Conservation (phyloP, 2,329 filamentous ascomycete species). For the Torrubiella hemipterigena region DNA sequence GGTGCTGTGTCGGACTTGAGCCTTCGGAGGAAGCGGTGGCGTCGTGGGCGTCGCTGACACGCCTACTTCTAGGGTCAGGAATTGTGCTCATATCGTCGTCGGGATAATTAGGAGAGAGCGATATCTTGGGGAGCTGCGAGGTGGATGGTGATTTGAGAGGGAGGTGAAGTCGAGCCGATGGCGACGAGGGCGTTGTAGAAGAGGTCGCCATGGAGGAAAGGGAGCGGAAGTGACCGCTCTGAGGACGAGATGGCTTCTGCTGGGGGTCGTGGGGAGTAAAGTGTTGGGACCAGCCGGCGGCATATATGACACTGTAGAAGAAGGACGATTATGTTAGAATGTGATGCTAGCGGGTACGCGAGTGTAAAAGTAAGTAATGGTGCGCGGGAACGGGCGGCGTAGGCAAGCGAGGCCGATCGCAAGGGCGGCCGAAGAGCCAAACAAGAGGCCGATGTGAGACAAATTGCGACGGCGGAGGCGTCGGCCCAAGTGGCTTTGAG, state of each 20-base stretch:
- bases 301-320: conserved; percentile 42
- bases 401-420: too few species aligned
- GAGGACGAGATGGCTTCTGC: conserved; percentile 18
- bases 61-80: conserved; percentile 48
- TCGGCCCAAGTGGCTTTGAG: too few species aligned
- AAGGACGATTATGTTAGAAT: too few species aligned
- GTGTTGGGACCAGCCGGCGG: conserved; percentile 40
- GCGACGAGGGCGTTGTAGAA: conserved; percentile 12
- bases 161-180: conserved; percentile 21
- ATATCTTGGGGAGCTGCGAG: conserved; percentile 21
- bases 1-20: conserved; percentile 33
- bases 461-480: too few species aligned
- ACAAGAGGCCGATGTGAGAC: too few species aligned
- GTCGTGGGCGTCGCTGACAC: conserved; percentile 31
- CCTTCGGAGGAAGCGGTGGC: conserved; percentile 13
- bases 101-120: conserved; percentile 31
- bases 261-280: conserved; percentile 17
- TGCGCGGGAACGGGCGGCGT: too few species aligned
- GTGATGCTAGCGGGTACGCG: too few species aligned
- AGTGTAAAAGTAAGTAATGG: too few species aligned
- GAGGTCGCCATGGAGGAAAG: conserved; percentile 40
- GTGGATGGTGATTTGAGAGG: conserved; percentile 25
- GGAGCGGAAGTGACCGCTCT: conserved; percentile 37
- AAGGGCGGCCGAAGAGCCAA: too few species aligned
- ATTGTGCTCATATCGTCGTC: conserved; percentile 57